Percentiles rank a stretch among this genome's conserved stretches.
Conservation (phyloP, 177 flowering plant genomes). For the Vitis hybrid region DNA sequence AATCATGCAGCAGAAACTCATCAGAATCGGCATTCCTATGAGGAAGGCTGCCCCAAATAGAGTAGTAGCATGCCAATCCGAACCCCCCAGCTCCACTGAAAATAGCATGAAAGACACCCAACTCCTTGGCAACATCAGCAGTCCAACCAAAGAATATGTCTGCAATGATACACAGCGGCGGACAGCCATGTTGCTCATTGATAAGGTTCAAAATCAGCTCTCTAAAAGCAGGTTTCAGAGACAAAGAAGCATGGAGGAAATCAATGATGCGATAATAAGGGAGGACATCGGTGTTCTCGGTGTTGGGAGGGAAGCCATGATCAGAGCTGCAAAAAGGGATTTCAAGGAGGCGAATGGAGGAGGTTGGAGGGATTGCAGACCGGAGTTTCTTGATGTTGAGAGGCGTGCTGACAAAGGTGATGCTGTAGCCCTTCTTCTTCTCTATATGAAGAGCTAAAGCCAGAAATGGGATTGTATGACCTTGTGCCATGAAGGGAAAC, state of each 20-base stretch:
- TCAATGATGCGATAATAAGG: conserved; percentile 25
- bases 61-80: conserved; percentile 37
- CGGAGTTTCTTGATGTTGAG: conserved; percentile 28
- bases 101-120: conserved; percentile 32
- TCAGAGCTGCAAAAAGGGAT: conserved; percentile 38
- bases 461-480: conserved; percentile 42
- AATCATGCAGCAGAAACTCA: conserved; percentile 34
- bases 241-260: conserved; percentile 24
- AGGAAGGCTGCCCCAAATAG: conserved; percentile 30
- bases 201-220: conserved; percentile 8
- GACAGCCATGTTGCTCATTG: not conserved
- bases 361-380: conserved; percentile 26
- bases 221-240: conserved; percentile 18
- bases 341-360: conserved; percentile 26
- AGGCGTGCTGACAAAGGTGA: conserved; percentile 37
- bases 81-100: conserved; percentile 36
- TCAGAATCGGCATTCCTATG: not conserved
- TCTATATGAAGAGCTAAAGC: conserved; percentile 34
- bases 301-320: conserved; percentile 42
- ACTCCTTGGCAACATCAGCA: conserved; percentile 28
- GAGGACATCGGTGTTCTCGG: conserved; percentile 42
- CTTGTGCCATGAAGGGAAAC: conserved; percentile 45
- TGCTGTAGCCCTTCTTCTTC: not conserved
- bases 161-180: conserved; percentile 30
- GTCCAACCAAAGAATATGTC: conserved; percentile 55